Conservation (phyloP, 1,284 basidiomycete species). For the Anthracocystis panici-leucophaei region DNA sequence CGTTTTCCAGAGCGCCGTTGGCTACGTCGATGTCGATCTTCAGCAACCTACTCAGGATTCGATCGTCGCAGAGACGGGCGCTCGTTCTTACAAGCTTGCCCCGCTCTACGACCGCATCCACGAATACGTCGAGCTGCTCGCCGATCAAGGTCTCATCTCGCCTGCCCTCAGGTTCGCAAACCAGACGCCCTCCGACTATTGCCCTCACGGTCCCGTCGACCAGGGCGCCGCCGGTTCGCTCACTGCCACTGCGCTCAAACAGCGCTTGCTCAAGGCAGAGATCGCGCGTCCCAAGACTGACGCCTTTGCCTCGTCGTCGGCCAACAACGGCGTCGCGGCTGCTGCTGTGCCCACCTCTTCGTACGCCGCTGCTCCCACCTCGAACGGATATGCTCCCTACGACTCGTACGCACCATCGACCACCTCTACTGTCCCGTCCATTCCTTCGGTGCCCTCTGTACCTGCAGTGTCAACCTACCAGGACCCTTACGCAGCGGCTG, state of each 20-base stretch:
- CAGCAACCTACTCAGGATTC: constrained; percentile 71
- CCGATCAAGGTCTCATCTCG: constrained; percentile 86
- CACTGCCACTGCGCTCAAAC: constrained; percentile 42
- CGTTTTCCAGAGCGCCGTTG: constrained; percentile 89
- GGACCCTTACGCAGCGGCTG: constrained; percentile 39
- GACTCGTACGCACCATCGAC: constrained; percentile 27
- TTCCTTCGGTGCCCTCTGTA: constrained; percentile 39
- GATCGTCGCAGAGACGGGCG: constrained; percentile 72
- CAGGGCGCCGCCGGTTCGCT: constrained; percentile 21
- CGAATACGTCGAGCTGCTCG: constrained; percentile 93
- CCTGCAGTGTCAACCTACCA: constrained; percentile 32
- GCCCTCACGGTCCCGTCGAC: constrained; percentile 57
- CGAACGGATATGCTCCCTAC: constrained; percentile 48
- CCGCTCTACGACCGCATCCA: constrained; percentile 91
- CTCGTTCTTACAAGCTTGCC: constrained; percentile 84
- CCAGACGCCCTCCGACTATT: constrained; percentile 84
- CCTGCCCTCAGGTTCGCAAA: constrained; percentile 85
- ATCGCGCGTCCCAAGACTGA: constrained; percentile 43
- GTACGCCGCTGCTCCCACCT: constrained; percentile 34
- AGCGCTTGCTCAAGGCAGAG: constrained; percentile 55
- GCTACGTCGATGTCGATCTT: constrained; percentile 86
- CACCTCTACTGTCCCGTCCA: constrained; percentile 10
- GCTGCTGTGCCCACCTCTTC: constrained; percentile 24
- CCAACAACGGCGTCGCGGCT: constrained; percentile 11
- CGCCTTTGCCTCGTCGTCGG: constrained; percentile 15